Conservation (phyloP, 805 yeast genomes). For the Cyberlindnera euphorbiae region DNA sequence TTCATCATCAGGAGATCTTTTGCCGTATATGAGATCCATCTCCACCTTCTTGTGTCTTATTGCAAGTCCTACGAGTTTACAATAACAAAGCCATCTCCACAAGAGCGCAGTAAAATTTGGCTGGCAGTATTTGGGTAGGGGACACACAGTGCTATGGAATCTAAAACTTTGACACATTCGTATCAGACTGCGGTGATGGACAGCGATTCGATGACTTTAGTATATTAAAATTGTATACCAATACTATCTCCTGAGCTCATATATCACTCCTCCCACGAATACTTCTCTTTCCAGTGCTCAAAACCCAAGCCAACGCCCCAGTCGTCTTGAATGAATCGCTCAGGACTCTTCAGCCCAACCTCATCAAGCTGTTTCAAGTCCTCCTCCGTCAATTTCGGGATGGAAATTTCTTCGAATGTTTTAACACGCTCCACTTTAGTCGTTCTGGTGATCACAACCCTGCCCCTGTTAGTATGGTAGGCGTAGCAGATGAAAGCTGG, state of each 20-base stretch:
- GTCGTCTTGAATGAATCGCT: slow-evolving; percentile 28
- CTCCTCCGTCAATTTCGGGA: slow-evolving; percentile 33
- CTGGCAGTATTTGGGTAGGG: too few relatives aligned
- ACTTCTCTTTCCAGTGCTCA: slow-evolving; percentile 16
- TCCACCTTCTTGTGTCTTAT: too few relatives aligned
- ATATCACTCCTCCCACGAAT: slow-evolving; percentile 17
- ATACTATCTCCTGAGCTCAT: too few relatives aligned
- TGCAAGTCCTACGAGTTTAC: too few relatives aligned
- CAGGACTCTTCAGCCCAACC: slow-evolving; percentile 28
- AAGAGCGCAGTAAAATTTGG: too few relatives aligned
- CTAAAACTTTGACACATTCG: too few relatives aligned
- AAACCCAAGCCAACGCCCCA: slow-evolving; percentile 21
- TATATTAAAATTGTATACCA: too few relatives aligned
- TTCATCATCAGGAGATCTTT: slow-evolving; percentile 3
- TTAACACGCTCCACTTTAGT: slow-evolving; percentile 59
- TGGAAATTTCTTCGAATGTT: slow-evolving; percentile 30
- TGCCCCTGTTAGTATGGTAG: slow-evolving; percentile 59
- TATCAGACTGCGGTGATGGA: too few relatives aligned
- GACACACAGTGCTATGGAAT: too few relatives aligned
- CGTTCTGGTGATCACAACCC: slow-evolving; percentile 66
- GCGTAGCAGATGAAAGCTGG: slow-evolving; percentile 57
- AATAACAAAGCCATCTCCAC: too few relatives aligned
- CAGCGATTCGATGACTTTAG: too few relatives aligned
- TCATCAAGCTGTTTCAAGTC: slow-evolving; percentile 36
- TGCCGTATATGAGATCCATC: slow-evolving; percentile 23